These are phyloP conservation scores for Fusarium sp. DNA, from an alignment of 2,329 filamentous ascomycete species.

Conservation along the genomic window DNA sequence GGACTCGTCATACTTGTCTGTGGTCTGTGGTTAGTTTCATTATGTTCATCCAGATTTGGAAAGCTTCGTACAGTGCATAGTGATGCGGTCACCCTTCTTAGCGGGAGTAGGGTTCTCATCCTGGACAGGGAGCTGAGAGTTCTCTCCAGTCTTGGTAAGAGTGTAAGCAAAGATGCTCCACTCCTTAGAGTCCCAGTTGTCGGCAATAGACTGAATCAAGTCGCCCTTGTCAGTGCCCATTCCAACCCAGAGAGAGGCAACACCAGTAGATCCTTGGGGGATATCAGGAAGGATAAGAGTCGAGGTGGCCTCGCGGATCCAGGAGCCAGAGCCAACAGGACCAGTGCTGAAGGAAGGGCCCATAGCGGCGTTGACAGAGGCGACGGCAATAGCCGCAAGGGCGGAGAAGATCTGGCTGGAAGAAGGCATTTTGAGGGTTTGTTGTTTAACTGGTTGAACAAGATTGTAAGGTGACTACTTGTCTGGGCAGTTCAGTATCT, in stretches of 20 bases:
- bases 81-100: slow-evolving; percentile 30
- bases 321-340: slow-evolving; percentile 55
- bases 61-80: slow-evolving; percentile 34
- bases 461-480: not conserved
- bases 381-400: slow-evolving; percentile 33
- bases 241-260: slow-evolving; percentile 60
- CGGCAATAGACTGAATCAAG: slow-evolving; percentile 61
- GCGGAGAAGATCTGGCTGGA: slow-evolving; percentile 29
- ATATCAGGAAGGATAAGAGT: slow-evolving; percentile 57
- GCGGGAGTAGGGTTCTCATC: slow-evolving; percentile 30
- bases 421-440: slow-evolving; percentile 33
- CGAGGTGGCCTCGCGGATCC: slow-evolving; percentile 59
- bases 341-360: slow-evolving; percentile 59
- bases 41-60: fast-evolving
- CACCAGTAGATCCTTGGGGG: slow-evolving; percentile 54
- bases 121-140: slow-evolving; percentile 35
- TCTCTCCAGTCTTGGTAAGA: slow-evolving; percentile 51
- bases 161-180: slow-evolving; percentile 61
- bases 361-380: slow-evolving; percentile 47
- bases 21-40: not conserved
- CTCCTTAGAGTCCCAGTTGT: slow-evolving; percentile 48
- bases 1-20: slow-evolving; percentile 34
- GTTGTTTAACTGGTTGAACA: not conserved
- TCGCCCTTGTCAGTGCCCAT: slow-evolving; percentile 62
- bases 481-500: not conserved